Evolutionary conservation across 208 protist genomes (phyloP).

Genomic region (Blastocrithidia nonstop): DNA sequence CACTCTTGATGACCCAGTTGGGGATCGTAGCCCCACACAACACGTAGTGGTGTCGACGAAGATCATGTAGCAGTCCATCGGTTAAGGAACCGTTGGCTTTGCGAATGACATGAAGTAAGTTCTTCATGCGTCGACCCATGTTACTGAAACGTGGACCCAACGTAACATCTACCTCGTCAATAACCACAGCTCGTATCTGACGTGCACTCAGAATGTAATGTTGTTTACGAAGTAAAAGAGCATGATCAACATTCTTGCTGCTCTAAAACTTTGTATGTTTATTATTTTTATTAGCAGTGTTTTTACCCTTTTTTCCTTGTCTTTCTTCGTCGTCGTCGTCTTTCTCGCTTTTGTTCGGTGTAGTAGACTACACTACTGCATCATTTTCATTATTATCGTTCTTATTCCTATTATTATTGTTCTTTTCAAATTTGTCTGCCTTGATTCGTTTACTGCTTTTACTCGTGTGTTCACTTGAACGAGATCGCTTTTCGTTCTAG

Average conservation of each 20-base stretch:
- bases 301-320: background rate
- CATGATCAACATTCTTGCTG: too few relatives aligned
- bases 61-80: constrained; percentile 52
- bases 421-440: background rate
- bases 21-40: constrained; percentile 83
- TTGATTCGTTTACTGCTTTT: background rate
- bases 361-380: background rate
- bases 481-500: background rate
- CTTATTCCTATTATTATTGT: background rate
- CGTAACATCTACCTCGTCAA: constrained; percentile 82
- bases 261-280: background rate
- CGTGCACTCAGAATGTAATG: constrained; percentile 11
- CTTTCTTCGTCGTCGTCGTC: background rate
- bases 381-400: background rate
- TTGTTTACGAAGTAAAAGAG: too few relatives aligned
- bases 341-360: background rate
- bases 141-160: constrained; percentile 79
- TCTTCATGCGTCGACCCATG: constrained; percentile 75
- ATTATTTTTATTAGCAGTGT: background rate
- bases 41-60: constrained; percentile 80
- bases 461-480: background rate
- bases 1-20: constrained; percentile 83
- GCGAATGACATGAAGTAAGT: constrained; percentile 62
- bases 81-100: constrained; percentile 58
- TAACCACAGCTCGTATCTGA: constrained; percentile 59